phyloP scores from a whole-genome alignment of 441 rosid species.

The Adansonia rubrostipa region DNA sequence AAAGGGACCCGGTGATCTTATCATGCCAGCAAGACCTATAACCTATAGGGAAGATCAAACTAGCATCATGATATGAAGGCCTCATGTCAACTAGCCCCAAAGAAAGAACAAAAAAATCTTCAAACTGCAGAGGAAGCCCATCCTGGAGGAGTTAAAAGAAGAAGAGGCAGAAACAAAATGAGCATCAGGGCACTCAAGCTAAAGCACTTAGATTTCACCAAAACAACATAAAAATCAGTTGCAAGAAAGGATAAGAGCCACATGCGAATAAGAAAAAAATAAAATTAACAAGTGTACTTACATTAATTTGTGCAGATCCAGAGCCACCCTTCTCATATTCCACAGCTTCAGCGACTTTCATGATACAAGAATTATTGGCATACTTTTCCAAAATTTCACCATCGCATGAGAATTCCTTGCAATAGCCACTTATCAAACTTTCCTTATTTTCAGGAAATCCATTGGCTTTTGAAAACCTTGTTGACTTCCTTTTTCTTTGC shows the following conservation, averaged over 20 bases:
- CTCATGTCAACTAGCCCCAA: conserved; percentile 85
- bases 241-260: conserved; percentile 26
- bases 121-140: conserved; percentile 85
- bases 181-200: neutral
- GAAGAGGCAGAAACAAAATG: conserved; percentile 18
- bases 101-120: conserved; percentile 87
- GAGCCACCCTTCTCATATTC: conserved; percentile 44
- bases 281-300: conserved; percentile 44
- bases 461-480: conserved; percentile 49
- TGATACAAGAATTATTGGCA: conserved; percentile 39
- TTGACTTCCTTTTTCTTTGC: conserved; percentile 65
- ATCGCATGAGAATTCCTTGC: conserved; percentile 48
- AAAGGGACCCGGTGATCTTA: conserved; percentile 86
- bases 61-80: conserved; percentile 76
- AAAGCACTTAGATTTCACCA: neutral
- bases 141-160: conserved; percentile 60
- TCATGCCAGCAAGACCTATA: conserved; percentile 99
- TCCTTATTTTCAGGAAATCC: conserved; percentile 61
- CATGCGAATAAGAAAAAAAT: conserved; percentile 7
- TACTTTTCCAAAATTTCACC: conserved; percentile 44
- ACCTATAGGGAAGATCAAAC: conserved; percentile 79
- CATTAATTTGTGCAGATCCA: conserved; percentile 50
- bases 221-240: neutral
- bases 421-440: conserved; percentile 43
- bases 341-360: conserved; percentile 48